These are phyloP conservation scores for Penicillium herquei DNA, from an alignment of 495 filamentous ascomycete genomes.

Conservation along the genomic window DNA sequence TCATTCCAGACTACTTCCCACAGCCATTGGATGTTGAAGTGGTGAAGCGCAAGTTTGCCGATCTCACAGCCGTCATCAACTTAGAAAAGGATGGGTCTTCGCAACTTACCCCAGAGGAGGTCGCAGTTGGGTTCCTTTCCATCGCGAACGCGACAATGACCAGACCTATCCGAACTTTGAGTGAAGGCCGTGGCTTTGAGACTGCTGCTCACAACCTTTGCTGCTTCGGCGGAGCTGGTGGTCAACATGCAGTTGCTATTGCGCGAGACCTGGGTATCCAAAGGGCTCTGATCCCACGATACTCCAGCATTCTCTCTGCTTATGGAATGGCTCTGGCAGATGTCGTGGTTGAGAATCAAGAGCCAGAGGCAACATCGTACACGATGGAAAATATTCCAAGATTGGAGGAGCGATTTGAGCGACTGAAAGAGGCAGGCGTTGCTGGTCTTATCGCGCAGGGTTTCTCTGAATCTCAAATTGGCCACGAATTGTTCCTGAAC, in stretches of 20 bases:
- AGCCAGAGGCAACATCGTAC: conserved; percentile 3
- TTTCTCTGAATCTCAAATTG: conserved; percentile 14
- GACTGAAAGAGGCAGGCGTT: background rate
- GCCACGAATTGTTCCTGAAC: conserved; percentile 39
- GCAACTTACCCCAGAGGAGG: conserved; percentile 67
- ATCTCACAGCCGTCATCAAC: conserved; percentile 73
- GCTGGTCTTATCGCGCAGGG: conserved; percentile 21
- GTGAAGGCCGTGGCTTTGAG: conserved; percentile 32
- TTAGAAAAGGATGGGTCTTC: conserved; percentile 26
- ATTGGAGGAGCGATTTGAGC: conserved; percentile 2
- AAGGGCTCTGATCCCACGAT: conserved; percentile 32
- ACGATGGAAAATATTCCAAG: conserved; percentile 1
- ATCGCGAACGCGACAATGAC: conserved; percentile 12
- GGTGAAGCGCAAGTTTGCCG: conserved; percentile 66
- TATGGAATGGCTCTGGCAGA: conserved; percentile 39
- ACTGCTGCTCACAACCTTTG: conserved; percentile 31
- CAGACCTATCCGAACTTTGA: conserved; percentile 18
- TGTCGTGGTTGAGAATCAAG: conserved; percentile 7
- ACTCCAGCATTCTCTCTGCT: conserved; percentile 35
- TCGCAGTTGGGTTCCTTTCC: conserved; percentile 47
- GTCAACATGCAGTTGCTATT: conserved; percentile 37
- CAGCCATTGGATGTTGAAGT: conserved; percentile 64
- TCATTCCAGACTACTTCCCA: conserved; percentile 88
- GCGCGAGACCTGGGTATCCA: conserved; percentile 29
- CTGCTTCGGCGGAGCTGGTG: conserved; percentile 40